Base-by-base conservation (phyloP, 23 red algal genomes). In the Gracilaria gracilis region DNA sequence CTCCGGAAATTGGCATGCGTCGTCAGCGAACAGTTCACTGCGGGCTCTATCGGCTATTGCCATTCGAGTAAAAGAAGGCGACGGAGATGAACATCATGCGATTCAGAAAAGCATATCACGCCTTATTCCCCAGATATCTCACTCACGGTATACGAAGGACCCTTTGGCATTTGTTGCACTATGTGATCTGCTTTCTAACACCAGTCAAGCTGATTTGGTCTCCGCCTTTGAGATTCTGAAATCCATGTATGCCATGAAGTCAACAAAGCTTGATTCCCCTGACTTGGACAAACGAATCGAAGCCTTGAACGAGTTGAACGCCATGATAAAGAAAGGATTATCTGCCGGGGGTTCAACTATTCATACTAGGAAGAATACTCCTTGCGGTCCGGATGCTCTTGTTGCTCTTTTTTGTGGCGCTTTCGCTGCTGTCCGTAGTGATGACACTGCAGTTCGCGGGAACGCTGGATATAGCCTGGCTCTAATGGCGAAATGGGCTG, bases 401-500 rank as follows among this genome's bases (percentile, higher is more conserved):
- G 79, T 80, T 17, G 87, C 57, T 16, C 49, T 90, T 24, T 57
- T 80, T 40, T 57, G 57, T 80, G 75, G 87, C 25, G 71, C 67
- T 81, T 77, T 79, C 38, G 71, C 73, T 23, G 51, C 66, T 3
- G 64, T 92, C 13, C 66, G 62, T 31, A 42, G 61, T 84, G 89
- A 92, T 36, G 89, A 92, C 58, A 58, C 57, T 12, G 89, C 89
- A 49, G 79, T 84, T 35, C 89, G 89, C 21, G 89, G 89, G 54
- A 92, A 77, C 27, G 69, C 78, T 32, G 79, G 89, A 42, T 92
- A 84, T 44, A 65, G 76, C 11, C 29, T 92, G 9, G n/a, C 47
- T 34, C 36, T 92, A 15, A 75, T 92, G 57, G 78, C 78, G 29
- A 54, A 84, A 84, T 92, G 80, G 79, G 61, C 74, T 24, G 87